phyloP scores from a whole-genome alignment of 768 basidiomycete species.

The Suillus brevipes region DNA sequence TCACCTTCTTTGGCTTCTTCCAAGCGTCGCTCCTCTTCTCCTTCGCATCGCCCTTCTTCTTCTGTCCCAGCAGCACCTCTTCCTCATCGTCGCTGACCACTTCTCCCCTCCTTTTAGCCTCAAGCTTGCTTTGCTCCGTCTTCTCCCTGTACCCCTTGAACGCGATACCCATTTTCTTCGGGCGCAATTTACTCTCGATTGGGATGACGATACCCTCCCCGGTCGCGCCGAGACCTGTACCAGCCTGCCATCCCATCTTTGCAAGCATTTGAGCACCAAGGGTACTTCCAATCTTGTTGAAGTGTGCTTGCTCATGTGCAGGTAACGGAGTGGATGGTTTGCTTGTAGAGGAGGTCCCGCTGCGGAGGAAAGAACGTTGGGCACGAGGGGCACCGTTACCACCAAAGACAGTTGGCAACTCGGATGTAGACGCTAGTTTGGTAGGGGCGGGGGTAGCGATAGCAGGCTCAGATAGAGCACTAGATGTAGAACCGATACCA shows the following conservation, averaged over 20 bases:
- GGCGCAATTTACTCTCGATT: slow-evolving; percentile 81
- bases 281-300: slow-evolving; percentile 69
- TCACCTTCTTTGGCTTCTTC: slow-evolving; percentile 85
- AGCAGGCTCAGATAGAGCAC: slow-evolving; percentile 23
- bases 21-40: slow-evolving; percentile 74
- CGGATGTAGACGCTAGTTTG: slow-evolving; percentile 24
- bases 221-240: slow-evolving; percentile 69
- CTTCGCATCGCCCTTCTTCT: slow-evolving; percentile 45
- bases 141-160: slow-evolving; percentile 87
- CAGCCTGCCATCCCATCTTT: slow-evolving; percentile 95
- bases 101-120: slow-evolving; percentile 76
- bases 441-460: slow-evolving; percentile 27
- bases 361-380: slow-evolving; percentile 58
- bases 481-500: slow-evolving; percentile 43
- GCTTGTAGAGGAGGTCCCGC: slow-evolving; percentile 45
- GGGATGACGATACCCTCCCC: slow-evolving; percentile 88
- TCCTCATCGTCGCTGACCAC: slow-evolving; percentile 70
- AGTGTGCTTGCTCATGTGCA: slow-evolving; percentile 73
- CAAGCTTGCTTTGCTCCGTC: slow-evolving; percentile 79
- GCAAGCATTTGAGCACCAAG: slow-evolving; percentile 89
- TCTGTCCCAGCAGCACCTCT: slow-evolving; percentile 24
- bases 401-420: slow-evolving; percentile 41
- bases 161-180: slow-evolving; percentile 85
- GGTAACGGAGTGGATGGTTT: slow-evolving; percentile 52
- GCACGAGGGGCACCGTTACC: slow-evolving; percentile 26